Percentiles rank a stretch among this genome's conserved stretches.
These are phyloP conservation scores for Pueraria montana DNA, from an alignment of 306 rosid genomes.

Conservation along the genomic window DNA sequence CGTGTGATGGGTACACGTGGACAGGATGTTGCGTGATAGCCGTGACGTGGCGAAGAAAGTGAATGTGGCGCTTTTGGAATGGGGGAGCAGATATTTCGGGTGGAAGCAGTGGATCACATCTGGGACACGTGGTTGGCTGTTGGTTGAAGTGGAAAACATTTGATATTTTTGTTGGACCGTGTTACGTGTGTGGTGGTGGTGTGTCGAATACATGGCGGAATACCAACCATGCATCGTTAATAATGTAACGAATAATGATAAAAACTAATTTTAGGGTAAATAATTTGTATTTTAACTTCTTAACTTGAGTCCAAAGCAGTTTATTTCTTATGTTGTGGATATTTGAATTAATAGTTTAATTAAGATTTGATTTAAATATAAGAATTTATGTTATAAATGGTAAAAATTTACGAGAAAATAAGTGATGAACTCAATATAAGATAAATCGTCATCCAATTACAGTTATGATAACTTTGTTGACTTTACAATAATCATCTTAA, in stretches of 20 bases:
- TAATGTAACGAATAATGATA: neutral
- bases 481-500: too few species aligned
- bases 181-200: neutral
- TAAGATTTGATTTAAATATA: too few species aligned
- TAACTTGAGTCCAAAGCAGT: too few species aligned
- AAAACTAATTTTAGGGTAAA: neutral
- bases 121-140: neutral
- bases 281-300: too few species aligned
- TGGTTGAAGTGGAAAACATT: neutral
- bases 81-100: constrained; percentile 9
- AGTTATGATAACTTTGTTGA: too few species aligned
- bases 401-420: too few species aligned
- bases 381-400: too few species aligned
- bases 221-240: neutral
- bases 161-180: neutral
- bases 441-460: too few species aligned
- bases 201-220: neutral
- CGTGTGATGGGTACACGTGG: neutral
- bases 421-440: too few species aligned
- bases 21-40: neutral
- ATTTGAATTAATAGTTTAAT: too few species aligned
- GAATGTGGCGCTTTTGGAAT: constrained; percentile 24
- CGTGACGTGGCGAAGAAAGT: constrained; percentile 23
- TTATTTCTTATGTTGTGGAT: too few species aligned
- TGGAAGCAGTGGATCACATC: neutral